Conservation (phyloP, 768 basidiomycete genomes). For the Lyophyllum semitale region DNA sequence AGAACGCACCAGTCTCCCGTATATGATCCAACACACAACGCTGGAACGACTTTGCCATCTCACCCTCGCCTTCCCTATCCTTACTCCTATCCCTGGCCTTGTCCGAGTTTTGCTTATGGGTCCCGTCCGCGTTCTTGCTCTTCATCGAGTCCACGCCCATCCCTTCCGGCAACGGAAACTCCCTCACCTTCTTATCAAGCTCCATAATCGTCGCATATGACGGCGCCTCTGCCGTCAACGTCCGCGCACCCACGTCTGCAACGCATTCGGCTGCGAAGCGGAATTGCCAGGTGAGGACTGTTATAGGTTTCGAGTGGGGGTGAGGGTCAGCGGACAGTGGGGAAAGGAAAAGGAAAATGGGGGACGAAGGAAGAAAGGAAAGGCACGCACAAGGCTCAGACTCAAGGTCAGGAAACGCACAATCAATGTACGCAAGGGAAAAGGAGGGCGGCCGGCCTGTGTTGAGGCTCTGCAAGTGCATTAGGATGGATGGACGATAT, state of each 20-base stretch:
- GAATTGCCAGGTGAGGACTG: constrained; percentile 64
- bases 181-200: constrained; percentile 66
- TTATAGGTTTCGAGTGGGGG: background rate
- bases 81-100: background rate
- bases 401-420: constrained; percentile 52
- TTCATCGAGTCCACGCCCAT: background rate
- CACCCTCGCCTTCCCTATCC: constrained; percentile 8
- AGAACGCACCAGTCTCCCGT: constrained; percentile 42
- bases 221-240: constrained; percentile 65
- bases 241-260: constrained; percentile 61
- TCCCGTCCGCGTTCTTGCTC: background rate
- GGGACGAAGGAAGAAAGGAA: background rate
- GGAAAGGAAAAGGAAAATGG: background rate
- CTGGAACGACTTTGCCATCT: constrained; percentile 43
- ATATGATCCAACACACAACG: constrained; percentile 51
- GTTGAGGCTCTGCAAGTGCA: constrained; percentile 61
- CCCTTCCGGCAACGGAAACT: constrained; percentile 39
- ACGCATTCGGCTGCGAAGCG: constrained; percentile 69
- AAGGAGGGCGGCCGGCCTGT: constrained; percentile 75
- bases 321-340: background rate
- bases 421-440: constrained; percentile 67
- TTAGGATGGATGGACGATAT: background rate
- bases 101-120: background rate
- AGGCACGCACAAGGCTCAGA: constrained; percentile 35
- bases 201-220: constrained; percentile 67